Conservation (phyloP, 2,329 filamentous ascomycete species). For the Penicillium sp. region DNA sequence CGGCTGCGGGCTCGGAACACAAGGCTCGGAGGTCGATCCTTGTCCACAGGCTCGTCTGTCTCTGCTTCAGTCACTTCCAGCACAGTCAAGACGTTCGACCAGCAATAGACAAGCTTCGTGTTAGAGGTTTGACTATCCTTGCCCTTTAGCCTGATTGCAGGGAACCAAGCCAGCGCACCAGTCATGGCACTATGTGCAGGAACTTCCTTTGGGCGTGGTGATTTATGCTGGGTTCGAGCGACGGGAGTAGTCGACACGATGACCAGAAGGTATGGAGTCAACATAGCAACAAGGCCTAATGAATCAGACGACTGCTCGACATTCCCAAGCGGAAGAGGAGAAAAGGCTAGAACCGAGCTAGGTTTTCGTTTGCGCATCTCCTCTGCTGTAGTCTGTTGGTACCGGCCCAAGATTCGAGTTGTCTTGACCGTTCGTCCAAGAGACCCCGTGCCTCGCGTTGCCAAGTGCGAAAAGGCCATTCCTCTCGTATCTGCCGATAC, state of each 20-base stretch:
- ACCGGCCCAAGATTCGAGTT: slow-evolving; percentile 85
- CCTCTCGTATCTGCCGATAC: slow-evolving; percentile 93
- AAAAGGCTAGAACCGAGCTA: slow-evolving; percentile 91
- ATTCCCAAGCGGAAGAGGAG: slow-evolving; percentile 89
- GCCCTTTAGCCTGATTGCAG: slow-evolving; percentile 86
- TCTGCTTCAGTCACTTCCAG: slow-evolving; percentile 79
- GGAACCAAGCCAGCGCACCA: slow-evolving; percentile 95
- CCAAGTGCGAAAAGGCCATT: slow-evolving; percentile 98
- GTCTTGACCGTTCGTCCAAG: slow-evolving; percentile 86
- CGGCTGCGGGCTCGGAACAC: slow-evolving; percentile 80
- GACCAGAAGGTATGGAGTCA: slow-evolving; percentile 92
- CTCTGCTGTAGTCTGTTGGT: slow-evolving; percentile 69
- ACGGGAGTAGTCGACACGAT: slow-evolving; percentile 96
- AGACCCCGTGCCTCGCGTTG: slow-evolving; percentile 84
- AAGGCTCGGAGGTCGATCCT: slow-evolving; percentile 75
- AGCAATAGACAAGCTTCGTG: slow-evolving; percentile 91
- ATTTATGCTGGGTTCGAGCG: slow-evolving; percentile 95
- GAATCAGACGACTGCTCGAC: slow-evolving; percentile 83
- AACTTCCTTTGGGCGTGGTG: slow-evolving; percentile 86
- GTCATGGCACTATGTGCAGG: slow-evolving; percentile 88
- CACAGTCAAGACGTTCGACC: slow-evolving; percentile 96
- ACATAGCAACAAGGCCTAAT: slow-evolving; percentile 88
- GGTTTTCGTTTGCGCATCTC: slow-evolving; percentile 75
- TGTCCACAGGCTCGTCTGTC: slow-evolving; percentile 59
- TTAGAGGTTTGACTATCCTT: slow-evolving; percentile 67